Evolutionary conservation across 257 asterid genomes (phyloP).

Genomic region (Lavandula angustifolia): DNA sequence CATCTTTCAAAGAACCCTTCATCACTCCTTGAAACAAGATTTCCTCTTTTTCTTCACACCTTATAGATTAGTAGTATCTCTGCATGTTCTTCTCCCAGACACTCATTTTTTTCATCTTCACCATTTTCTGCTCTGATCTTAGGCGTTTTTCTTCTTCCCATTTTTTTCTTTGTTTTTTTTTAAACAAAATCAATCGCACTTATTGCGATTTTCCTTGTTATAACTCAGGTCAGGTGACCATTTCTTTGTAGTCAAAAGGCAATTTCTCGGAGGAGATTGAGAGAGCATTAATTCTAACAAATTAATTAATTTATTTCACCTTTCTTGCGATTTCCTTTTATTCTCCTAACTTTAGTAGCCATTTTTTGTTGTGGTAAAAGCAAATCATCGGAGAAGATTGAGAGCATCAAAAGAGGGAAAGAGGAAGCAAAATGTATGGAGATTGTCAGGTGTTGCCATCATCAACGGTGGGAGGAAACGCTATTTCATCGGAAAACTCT

Average conservation of each 20-base stretch:
- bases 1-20: neutral
- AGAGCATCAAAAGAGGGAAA: neutral
- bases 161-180: neutral
- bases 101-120: neutral
- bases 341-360: neutral
- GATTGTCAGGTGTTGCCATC: constrained; percentile 85
- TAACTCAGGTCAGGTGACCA: neutral
- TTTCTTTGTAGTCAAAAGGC: neutral
- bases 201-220: neutral
- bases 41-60: constrained; percentile 1
- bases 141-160: neutral
- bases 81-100: constrained; percentile 3
- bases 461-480: constrained; percentile 54
- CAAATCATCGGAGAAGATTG: neutral
- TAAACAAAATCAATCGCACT: neutral
- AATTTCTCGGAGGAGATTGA: neutral
- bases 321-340: neutral
- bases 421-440: constrained; percentile 61
- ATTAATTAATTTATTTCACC: neutral
- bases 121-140: neutral
- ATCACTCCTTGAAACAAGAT: neutral
- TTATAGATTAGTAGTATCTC: neutral
- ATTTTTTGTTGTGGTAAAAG: neutral
- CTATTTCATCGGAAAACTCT: constrained; percentile 36
- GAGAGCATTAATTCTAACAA: neutral